Conservation (phyloP, 805 yeast genomes). For the Wickerhamiella vanderwaltii region DNA sequence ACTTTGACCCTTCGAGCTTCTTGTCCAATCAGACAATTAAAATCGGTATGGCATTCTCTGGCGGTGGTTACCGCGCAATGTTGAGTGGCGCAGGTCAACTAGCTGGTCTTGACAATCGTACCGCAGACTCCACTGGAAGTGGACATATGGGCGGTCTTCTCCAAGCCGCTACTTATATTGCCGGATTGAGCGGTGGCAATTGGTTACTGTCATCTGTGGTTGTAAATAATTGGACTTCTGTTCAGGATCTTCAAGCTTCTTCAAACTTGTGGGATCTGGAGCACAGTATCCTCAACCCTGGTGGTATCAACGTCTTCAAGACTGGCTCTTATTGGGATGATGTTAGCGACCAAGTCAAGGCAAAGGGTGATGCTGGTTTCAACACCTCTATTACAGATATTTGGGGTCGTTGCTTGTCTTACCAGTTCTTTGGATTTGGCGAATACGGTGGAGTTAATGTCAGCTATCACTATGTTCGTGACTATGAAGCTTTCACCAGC, state of each 20-base stretch:
- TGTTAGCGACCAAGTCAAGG: conserved; percentile 36
- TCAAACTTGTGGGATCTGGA: conserved; percentile 55
- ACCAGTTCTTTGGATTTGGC: conserved; percentile 49
- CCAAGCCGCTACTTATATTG: conserved; percentile 55
- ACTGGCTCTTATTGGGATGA: conserved; percentile 40
- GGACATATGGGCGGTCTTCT: conserved; percentile 61
- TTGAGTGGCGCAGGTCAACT: conserved; percentile 73
- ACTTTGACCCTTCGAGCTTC: conserved; percentile 35
- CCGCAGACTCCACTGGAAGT: conserved; percentile 39
- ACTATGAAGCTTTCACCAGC: conserved; percentile 45
- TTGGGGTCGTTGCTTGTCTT: conserved; percentile 70
- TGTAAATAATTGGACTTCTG: conserved; percentile 59
- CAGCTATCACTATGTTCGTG: conserved; percentile 46
- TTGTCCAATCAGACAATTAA: conserved; percentile 28
- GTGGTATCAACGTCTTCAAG: conserved; percentile 45
- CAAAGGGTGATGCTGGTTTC: conserved; percentile 55
- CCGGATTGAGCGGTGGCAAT: conserved; percentile 76
- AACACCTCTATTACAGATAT: conserved; percentile 58
- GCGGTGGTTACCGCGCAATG: conserved; percentile 91
- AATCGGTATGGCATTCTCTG: conserved; percentile 53
- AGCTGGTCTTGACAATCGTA: conserved; percentile 66
- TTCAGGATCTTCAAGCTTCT: conserved; percentile 43
- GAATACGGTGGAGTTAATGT: conserved; percentile 53
- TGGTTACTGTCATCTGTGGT: conserved; percentile 66
- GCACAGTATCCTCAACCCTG: conserved; percentile 47